Evolutionary conservation across 495 filamentous ascomycete genomes (phyloP).

Genomic region (Tetracladium setigerum): DNA sequence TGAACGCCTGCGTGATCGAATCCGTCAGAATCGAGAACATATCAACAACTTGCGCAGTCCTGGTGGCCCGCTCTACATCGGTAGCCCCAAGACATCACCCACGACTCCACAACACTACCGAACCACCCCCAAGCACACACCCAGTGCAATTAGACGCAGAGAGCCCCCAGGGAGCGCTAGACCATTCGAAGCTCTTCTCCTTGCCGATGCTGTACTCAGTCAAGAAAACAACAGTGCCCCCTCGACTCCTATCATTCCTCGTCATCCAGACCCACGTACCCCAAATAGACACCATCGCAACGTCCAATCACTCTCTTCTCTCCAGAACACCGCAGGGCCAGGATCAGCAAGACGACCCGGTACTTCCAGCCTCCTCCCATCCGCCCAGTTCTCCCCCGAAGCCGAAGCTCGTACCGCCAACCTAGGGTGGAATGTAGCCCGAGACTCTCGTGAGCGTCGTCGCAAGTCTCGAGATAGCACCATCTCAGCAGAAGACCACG

Average conservation of each 20-base stretch:
- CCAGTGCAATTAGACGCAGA: constrained; percentile 27
- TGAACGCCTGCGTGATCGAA: constrained; percentile 67
- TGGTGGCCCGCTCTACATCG: constrained; percentile 45
- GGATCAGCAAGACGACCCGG: constrained; percentile 25
- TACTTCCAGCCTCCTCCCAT: constrained; percentile 39
- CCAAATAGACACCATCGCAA: constrained; percentile 53
- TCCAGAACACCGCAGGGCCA: constrained; percentile 76
- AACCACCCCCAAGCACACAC: constrained; percentile 27
- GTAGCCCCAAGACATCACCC: constrained; percentile 19
- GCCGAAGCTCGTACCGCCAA: constrained; percentile 18
- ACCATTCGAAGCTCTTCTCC: constrained; percentile 63
- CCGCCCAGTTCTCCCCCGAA: constrained; percentile 33
- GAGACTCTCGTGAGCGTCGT: constrained; percentile 22
- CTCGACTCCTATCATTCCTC: constrained; percentile 43
- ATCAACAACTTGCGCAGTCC: constrained; percentile 59
- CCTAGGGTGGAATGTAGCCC: constrained; percentile 8
- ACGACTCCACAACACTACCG: constrained; percentile 22
- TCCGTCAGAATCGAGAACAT: constrained; percentile 80
- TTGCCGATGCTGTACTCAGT: constrained; percentile 66
- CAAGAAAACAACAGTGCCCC: constrained; percentile 63
- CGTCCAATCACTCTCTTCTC: constrained; percentile 69
- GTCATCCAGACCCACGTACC: constrained; percentile 36
- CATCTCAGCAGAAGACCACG: constrained; percentile 74
- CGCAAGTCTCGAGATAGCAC: constrained; percentile 78
- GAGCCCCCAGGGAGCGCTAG: no score